Evolutionary conservation across 805 yeast species (phyloP).

Genomic region (Cyberlindnera sargentensis): DNA sequence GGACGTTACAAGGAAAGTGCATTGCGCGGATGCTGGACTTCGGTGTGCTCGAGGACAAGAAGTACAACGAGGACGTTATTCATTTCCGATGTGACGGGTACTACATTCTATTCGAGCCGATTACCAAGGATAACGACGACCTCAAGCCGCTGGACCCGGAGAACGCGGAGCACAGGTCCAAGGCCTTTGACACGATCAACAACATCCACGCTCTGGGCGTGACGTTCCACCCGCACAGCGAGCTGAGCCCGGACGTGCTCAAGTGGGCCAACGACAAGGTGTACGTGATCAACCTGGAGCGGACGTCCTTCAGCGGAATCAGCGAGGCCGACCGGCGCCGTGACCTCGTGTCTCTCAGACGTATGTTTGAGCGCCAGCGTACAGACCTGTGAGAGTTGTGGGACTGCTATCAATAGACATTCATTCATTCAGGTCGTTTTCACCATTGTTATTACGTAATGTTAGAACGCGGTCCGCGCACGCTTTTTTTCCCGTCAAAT

Average conservation of each 20-base stretch:
- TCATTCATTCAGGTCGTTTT: no score
- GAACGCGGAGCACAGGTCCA: conserved; percentile 9
- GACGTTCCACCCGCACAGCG: conserved; percentile 14
- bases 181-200: conserved; percentile 9
- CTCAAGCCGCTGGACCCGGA: conserved; percentile 9
- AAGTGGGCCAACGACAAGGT: conserved; percentile 14
- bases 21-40: conserved; percentile 20
- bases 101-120: conserved; percentile 20
- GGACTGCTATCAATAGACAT: not conserved
- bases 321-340: conserved; percentile 2
- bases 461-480: no score
- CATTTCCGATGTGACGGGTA: conserved; percentile 24
- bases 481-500: no score
- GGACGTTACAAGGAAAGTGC: conserved; percentile 17
- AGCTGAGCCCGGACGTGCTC: conserved; percentile 12
- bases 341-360: conserved; percentile 13
- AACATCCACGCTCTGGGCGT: conserved; percentile 19
- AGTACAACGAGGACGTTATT: conserved; percentile 10
- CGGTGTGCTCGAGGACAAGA: conserved; percentile 23
- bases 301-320: conserved; percentile 4
- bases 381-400: not conserved
- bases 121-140: conserved; percentile 11
- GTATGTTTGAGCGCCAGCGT: conserved; percentile 6
- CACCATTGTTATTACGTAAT: no score
- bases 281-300: conserved; percentile 20